phyloP scores from a whole-genome alignment of 805 yeast species.

The Vanderwaltozyma yarrowii region DNA sequence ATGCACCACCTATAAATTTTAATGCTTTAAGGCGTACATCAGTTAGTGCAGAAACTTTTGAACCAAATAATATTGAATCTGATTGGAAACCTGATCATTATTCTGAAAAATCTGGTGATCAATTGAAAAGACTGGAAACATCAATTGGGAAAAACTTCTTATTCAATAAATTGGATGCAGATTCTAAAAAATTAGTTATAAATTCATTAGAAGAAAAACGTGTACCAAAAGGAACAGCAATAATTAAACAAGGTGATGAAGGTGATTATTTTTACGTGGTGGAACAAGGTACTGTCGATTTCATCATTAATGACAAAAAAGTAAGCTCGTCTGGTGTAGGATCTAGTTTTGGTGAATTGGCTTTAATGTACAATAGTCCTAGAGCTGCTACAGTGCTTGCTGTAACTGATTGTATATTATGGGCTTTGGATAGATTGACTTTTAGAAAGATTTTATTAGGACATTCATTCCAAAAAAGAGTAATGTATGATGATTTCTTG shows the following conservation, averaged over 20 bases:
- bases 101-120: slow-evolving; percentile 51
- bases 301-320: slow-evolving; percentile 50
- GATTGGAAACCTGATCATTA: slow-evolving; percentile 59
- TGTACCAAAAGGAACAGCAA: slow-evolving; percentile 46
- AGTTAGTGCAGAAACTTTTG: slow-evolving; percentile 80
- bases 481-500: slow-evolving; percentile 81
- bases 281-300: slow-evolving; percentile 63
- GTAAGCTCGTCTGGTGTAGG: slow-evolving; percentile 78
- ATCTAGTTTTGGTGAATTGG: slow-evolving; percentile 91
- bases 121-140: slow-evolving; percentile 54
- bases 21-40: slow-evolving; percentile 81
- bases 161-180: slow-evolving; percentile 73
- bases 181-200: slow-evolving; percentile 65
- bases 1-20: slow-evolving; percentile 40
- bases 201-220: slow-evolving; percentile 72
- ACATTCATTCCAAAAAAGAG: slow-evolving; percentile 81
- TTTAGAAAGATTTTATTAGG: slow-evolving; percentile 87
- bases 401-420: slow-evolving; percentile 56
- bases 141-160: slow-evolving; percentile 74
- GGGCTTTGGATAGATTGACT: slow-evolving; percentile 91
- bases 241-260: slow-evolving; percentile 19
- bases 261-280: slow-evolving; percentile 7
- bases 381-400: slow-evolving; percentile 93
- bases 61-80: slow-evolving; percentile 59
- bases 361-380: slow-evolving; percentile 94